Conservation (phyloP, 2,329 filamentous ascomycete species). For the Bipolaris sorokiniana region DNA sequence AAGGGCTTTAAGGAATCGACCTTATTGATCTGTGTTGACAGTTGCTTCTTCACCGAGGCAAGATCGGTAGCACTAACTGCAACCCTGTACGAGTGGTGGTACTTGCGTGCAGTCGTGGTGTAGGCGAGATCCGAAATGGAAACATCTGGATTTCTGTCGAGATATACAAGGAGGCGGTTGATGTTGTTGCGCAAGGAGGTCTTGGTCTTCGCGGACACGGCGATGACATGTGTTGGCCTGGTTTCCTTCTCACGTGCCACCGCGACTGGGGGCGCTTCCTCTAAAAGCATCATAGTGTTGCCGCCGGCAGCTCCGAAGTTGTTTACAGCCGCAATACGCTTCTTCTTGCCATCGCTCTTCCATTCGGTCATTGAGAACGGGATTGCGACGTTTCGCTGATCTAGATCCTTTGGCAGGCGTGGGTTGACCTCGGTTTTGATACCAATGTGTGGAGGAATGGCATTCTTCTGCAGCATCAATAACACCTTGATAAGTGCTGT, state of each 20-base stretch:
- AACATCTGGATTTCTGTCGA: neutral
- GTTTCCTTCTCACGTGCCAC: slow-evolving; percentile 1
- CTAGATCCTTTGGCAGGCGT: slow-evolving; percentile 9
- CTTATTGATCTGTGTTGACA: slow-evolving; percentile 32
- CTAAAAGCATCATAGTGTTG: neutral
- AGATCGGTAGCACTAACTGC: slow-evolving; percentile 6
- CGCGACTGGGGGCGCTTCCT: slow-evolving; percentile 8
- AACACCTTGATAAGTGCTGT: slow-evolving; percentile 44
- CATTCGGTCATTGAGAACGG: slow-evolving; percentile 2
- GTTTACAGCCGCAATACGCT: slow-evolving; percentile 1
- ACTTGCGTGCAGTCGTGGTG: slow-evolving; percentile 30
- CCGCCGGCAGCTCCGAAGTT: slow-evolving; percentile 2
- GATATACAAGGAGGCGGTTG: slow-evolving; percentile 1
- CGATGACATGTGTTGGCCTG: neutral
- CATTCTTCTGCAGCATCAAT: slow-evolving; percentile 36
- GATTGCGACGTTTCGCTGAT: neutral
- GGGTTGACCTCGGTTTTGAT: neutral
- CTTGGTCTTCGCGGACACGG: slow-evolving; percentile 6
- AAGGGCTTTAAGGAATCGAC: slow-evolving; percentile 28
- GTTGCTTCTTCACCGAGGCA: neutral
- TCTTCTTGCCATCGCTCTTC: neutral
- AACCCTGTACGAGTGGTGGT: slow-evolving; percentile 25
- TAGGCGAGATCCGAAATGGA: slow-evolving; percentile 22
- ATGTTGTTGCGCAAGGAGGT: slow-evolving; percentile 10
- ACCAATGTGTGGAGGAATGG: slow-evolving; percentile 18